Evolutionary conservation across 2,329 filamentous ascomycete species (phyloP).

Genomic region (Colletotrichum filicis): DNA sequence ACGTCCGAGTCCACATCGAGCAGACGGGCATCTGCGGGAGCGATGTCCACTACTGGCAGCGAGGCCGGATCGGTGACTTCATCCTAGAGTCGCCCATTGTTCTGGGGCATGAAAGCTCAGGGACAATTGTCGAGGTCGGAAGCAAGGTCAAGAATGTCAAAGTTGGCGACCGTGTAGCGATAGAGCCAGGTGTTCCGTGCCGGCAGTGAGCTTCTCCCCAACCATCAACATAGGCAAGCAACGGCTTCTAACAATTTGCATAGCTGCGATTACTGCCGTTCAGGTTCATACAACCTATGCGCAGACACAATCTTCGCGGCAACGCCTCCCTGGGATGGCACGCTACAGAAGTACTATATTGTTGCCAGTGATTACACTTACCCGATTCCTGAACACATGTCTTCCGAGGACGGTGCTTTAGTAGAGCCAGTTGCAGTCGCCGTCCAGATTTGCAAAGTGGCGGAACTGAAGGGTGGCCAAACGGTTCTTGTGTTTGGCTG

Average conservation of each 20-base stretch:
- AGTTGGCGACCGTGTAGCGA: conserved; percentile 57
- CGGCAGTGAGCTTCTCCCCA: conserved; percentile 5
- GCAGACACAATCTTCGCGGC: conserved; percentile 59
- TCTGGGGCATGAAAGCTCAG: conserved; percentile 59
- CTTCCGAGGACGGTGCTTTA: conserved; percentile 62
- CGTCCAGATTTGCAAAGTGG: conserved; percentile 56
- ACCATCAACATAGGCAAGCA: neutral
- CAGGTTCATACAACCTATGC: conserved; percentile 54
- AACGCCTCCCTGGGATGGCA: conserved; percentile 60
- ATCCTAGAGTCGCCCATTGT: conserved; percentile 55
- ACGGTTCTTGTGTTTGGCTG: conserved; percentile 61
- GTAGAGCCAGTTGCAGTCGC: conserved; percentile 65
- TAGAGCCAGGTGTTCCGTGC: conserved; percentile 61
- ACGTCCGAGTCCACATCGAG: conserved; percentile 56
- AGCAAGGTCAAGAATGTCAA: conserved; percentile 53
- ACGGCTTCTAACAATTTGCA: conserved; percentile 30
- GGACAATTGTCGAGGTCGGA: conserved; percentile 53
- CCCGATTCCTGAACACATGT: conserved; percentile 54
- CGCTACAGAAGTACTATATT: conserved; percentile 59
- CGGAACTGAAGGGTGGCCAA: conserved; percentile 50
- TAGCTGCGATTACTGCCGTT: conserved; percentile 54
- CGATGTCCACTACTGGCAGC: conserved; percentile 58
- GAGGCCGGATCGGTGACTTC: conserved; percentile 59
- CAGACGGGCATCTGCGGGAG: conserved; percentile 60
- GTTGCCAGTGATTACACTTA: conserved; percentile 59